Base-by-base conservation (phyloP, 2,329 filamentous ascomycete genomes). In the Clonostachys sp. region DNA sequence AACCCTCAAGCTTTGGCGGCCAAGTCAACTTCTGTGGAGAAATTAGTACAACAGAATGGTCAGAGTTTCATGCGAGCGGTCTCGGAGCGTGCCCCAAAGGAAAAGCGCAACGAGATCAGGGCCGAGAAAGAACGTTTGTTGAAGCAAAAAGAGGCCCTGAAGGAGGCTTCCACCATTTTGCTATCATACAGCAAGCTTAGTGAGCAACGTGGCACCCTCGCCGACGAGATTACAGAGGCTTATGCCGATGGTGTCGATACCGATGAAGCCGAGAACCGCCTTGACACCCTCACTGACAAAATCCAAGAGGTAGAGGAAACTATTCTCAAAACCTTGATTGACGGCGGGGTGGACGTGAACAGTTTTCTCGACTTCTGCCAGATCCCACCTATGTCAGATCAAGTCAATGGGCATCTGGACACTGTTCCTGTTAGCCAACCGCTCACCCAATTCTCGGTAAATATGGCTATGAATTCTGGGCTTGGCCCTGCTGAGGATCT, bases 211-310 rank as follows among this genome's bases (percentile, higher is more conserved):
- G 72, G 81, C 49, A 57, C 63, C 6, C 59, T 82, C 18, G 65
- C 75, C 1, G 60, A 70, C 42, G 64, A 69, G 45, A 71, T 82
- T 44, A 67, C 69, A 4, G 64, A 75, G 48, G 73, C 73, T 1
- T 83, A 80, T 50, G 70, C 68, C 13, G 68, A 77, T 10, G 71
- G 71, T 20, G 57, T 74, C 13, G 72, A 81, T 43, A 81, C 74
- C 2, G 71, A 75, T 3, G 71, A 74, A 10, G 74, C 78, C 18
- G 78, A 82, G 54, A 56, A 60, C 34, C 68, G 65, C 39, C 61
- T 81, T 9, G 76, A 80, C 49, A 65, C 73, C 35, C 56, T 82
- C 36, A 69, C 70, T 12, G 66, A 67, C 44, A 57, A 69, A 45
- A 62, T 81, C 13, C 67, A 72, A 48, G 56, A 62, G 36, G 68